A percentile compares a stretch with the other conserved stretches of the same genome.
phyloP scores from a whole-genome alignment of 1,139 yeast species.

The Geotrichum cucujoidarum region DNA sequence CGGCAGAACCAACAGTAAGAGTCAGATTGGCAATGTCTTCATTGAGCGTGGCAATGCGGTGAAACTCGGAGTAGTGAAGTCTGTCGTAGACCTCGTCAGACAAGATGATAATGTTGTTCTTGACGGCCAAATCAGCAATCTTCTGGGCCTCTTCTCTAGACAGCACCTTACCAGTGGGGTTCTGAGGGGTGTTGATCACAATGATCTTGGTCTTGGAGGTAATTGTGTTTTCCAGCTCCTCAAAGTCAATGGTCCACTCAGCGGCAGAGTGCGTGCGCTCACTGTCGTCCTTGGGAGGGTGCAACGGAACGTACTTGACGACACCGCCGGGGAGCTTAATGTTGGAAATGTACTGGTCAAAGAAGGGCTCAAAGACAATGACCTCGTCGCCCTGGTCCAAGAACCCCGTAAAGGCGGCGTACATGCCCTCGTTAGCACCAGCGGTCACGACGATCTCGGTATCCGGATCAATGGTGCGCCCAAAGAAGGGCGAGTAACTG shows the following conservation, averaged over 20 bases:
- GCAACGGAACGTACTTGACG: conserved; percentile 76
- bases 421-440: conserved; percentile 96
- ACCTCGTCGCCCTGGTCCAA: conserved; percentile 88
- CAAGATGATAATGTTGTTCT: conserved; percentile 72
- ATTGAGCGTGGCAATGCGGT: conserved; percentile 75
- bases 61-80: conserved; percentile 67
- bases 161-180: conserved; percentile 90
- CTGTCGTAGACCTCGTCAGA: conserved; percentile 96
- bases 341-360: conserved; percentile 93
- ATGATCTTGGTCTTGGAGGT: conserved; percentile 74
- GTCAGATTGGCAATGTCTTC: conserved; percentile 78
- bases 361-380: conserved; percentile 92
- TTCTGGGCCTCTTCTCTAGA: conserved; percentile 62
- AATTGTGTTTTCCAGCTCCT: conserved; percentile 64
- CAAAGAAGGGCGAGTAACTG: conserved; percentile 64
- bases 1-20: conserved; percentile 92
- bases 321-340: conserved; percentile 91
- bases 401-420: conserved; percentile 78
- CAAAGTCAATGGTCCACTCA: conserved; percentile 85
- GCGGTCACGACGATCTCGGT: conserved; percentile 78
- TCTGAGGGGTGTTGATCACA: conserved; percentile 90
- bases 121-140: conserved; percentile 77
- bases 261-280: conserved; percentile 64
- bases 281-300: conserved; percentile 73
- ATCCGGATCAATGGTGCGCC: conserved; percentile 49